Evolutionary conservation across 2,329 filamentous ascomycete species (phyloP), one percentile per base, ranked within the genome.

Genomic region (Colletotrichum sp.): DNA sequence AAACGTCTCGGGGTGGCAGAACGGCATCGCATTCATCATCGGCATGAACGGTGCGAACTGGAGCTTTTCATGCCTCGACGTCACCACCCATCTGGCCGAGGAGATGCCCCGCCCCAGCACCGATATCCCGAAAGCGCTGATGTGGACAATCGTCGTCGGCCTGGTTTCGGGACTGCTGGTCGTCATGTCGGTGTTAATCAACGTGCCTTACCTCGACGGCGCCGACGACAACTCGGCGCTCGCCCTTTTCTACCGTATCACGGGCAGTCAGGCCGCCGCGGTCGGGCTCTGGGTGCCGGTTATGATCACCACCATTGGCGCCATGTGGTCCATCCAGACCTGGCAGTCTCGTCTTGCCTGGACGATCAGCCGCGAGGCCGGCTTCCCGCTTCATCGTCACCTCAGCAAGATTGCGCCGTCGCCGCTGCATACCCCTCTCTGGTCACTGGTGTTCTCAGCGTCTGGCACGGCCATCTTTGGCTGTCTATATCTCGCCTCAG

Each of bases 331-430:
- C 4, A 81, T 81, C 28, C 81, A 82, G 22, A 81, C 79, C 1
- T 82, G 81, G 81, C 80, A 82, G 48, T 82, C 81, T 16, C 78
- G 81, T 9, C 77, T 82, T 7, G 80, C 81, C 1, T 82, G 81
- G 80, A 80, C 80, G 6, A 81, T 82, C 60, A 80, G 80, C 39
- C 80, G 80, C 18, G 80, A 82, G 28, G 72, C 68, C 10, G 80
- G 80, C 1, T 80, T 82, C 48, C 81, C 80, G 2, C 72, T 81
- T 4, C 78, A 80, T 22, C 71, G 75, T 2, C 66, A 81, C 30
- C 75, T 82, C 15, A 78, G 77, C 72, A 79, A 78, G 60, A 75
- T 82, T 13, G 60, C 77, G 4, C 78, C 79, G 0, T 72, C 77
- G 6, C 80, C 80, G 3, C 75, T 81, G 13, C 66, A 81, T 34